Evolutionary conservation across 2,329 filamentous ascomycete species (phyloP).

Genomic region (Aspergillus sp.): DNA sequence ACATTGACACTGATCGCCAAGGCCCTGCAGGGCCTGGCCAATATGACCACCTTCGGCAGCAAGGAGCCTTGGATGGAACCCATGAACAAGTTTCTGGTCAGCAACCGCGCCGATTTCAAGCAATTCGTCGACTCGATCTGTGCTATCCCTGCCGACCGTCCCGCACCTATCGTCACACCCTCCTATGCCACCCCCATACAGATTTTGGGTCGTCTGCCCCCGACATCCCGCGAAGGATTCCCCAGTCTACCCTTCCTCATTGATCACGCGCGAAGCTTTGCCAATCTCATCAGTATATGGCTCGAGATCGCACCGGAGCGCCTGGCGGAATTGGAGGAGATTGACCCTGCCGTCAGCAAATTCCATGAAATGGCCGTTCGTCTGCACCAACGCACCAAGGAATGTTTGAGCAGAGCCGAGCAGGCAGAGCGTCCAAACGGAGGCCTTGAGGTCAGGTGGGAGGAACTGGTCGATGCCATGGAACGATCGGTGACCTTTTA

Average conservation of each 20-base stretch:
- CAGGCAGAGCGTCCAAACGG: constrained; percentile 52
- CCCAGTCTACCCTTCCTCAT: constrained; percentile 91
- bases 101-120: constrained; percentile 78
- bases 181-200: constrained; percentile 92
- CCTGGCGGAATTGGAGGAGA: constrained; percentile 41
- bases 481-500: constrained; percentile 46
- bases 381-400: constrained; percentile 47
- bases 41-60: constrained; percentile 86
- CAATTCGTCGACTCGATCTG: constrained; percentile 85
- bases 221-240: constrained; percentile 84
- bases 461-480: constrained; percentile 52
- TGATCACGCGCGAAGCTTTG: constrained; percentile 82
- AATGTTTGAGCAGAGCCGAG: constrained; percentile 50
- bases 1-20: constrained; percentile 92
- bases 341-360: constrained; percentile 41
- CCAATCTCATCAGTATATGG: constrained; percentile 70
- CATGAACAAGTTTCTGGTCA: constrained; percentile 84
- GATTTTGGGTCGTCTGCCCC: constrained; percentile 79
- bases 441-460: constrained; percentile 51
- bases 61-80: constrained; percentile 99
- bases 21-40: constrained; percentile 84
- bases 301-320: constrained; percentile 44
- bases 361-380: constrained; percentile 49
- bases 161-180: constrained; percentile 67
- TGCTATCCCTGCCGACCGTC: constrained; percentile 72